Conservation (phyloP, 2,329 filamentous ascomycete species). For the Amesomyces nigricolor region DNA sequence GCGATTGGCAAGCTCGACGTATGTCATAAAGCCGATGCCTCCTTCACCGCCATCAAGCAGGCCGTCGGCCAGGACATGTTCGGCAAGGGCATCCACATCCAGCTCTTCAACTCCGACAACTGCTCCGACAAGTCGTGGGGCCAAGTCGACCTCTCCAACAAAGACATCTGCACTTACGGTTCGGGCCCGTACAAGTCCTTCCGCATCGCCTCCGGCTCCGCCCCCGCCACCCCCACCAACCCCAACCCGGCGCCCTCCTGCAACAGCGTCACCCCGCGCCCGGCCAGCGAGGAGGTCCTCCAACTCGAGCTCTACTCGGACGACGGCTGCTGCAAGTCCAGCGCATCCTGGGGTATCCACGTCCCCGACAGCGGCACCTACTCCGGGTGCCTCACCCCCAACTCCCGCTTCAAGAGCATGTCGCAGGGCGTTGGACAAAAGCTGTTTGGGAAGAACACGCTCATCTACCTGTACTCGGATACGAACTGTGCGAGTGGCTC, state of each 20-base stretch:
- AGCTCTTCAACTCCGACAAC: neutral
- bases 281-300: neutral
- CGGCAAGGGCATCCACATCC: neutral
- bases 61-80: slow-evolving; percentile 1
- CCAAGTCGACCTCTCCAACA: neutral
- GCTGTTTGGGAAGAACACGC: neutral
- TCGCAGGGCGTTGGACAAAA: neutral
- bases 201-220: neutral
- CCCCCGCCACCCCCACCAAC: neutral
- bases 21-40: neutral
- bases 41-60: neutral
- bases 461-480: neutral
- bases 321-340: neutral
- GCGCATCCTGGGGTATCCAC: neutral
- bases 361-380: neutral
- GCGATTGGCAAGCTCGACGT: slow-evolving; percentile 1
- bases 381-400: neutral
- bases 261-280: neutral
- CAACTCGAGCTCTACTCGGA: neutral
- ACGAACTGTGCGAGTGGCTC: neutral
- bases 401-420: neutral
- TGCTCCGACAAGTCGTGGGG: neutral
- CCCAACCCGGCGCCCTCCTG: neutral
- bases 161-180: neutral
- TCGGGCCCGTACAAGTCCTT: neutral